Evolutionary conservation across 2,329 filamentous ascomycete species (phyloP).

Genomic region (Nannizziopsis arthrosporioides): DNA sequence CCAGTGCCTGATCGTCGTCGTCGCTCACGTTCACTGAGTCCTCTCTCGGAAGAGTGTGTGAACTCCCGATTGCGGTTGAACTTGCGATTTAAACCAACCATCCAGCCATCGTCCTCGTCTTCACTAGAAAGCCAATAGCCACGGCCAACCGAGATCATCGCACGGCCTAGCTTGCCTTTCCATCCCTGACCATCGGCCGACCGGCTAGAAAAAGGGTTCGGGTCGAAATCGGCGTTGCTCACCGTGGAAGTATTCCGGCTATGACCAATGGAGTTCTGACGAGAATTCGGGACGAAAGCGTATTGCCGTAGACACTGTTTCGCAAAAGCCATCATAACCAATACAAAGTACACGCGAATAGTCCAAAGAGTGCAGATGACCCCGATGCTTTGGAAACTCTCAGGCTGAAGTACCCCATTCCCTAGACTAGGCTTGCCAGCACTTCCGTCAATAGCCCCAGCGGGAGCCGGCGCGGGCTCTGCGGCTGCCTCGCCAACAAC

Average conservation of each 20-base stretch:
- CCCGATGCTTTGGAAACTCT: constrained; percentile 63
- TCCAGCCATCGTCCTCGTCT: constrained; percentile 55
- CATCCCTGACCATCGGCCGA: constrained; percentile 68
- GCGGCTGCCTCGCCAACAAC: constrained; percentile 43
- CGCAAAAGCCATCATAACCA: constrained; percentile 74
- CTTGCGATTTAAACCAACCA: constrained; percentile 49
- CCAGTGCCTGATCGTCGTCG: constrained; percentile 52
- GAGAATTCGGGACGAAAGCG: constrained; percentile 40
- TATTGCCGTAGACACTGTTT: constrained; percentile 63
- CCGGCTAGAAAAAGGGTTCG: constrained; percentile 58
- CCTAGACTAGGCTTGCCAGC: constrained; percentile 40
- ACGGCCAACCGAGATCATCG: constrained; percentile 61
- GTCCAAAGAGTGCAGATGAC: constrained; percentile 63
- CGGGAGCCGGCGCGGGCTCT: constrained; percentile 23
- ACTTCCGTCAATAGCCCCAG: constrained; percentile 23
- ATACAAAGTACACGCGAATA: constrained; percentile 68
- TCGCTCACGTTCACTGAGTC: constrained; percentile 46
- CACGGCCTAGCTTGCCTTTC: constrained; percentile 64
- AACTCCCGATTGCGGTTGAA: constrained; percentile 40
- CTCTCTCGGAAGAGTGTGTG: constrained; percentile 30
- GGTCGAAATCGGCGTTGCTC: constrained; percentile 36
- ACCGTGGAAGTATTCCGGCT: constrained; percentile 37
- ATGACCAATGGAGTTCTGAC: constrained; percentile 18
- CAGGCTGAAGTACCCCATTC: constrained; percentile 53
- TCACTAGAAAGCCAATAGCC: constrained; percentile 65